phyloP scores from a whole-genome alignment of 345 rosid genomes.

The Diplotaxis tenuifolia region DNA sequence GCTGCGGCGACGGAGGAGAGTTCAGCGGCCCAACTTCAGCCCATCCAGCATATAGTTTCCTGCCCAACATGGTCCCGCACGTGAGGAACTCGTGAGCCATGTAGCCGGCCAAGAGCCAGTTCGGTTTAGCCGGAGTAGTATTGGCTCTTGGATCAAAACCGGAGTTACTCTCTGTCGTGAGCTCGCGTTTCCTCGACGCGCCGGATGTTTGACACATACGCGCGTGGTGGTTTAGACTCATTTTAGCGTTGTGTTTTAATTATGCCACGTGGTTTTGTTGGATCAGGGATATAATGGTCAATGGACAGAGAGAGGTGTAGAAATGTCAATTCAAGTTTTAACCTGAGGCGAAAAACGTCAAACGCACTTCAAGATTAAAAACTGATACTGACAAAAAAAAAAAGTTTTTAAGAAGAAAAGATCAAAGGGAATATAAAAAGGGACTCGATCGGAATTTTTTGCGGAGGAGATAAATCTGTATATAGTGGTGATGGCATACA shows the following conservation, averaged over 20 bases:
- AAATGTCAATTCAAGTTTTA: background rate
- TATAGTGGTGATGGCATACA: no score
- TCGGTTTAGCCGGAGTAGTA: constrained; percentile 27
- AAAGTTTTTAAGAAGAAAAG: no score
- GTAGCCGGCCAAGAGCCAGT: constrained; percentile 61
- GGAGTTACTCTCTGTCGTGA: constrained; percentile 34
- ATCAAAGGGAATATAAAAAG: no score
- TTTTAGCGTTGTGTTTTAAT: background rate
- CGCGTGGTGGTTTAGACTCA: constrained; percentile 43
- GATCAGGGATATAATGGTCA: background rate
- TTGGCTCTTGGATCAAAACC: constrained; percentile 7
- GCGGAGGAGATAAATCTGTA: no score
- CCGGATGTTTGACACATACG: constrained; percentile 41
- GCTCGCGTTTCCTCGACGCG: constrained; percentile 54
- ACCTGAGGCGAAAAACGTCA: constrained; percentile 36
- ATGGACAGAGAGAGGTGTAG: background rate
- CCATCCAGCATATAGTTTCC: constrained; percentile 43
- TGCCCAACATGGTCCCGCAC: constrained; percentile 55
- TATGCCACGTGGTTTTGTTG: constrained; percentile 32
- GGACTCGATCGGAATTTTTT: no score
- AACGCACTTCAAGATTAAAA: constrained; percentile 9
- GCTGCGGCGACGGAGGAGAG: constrained; percentile 24
- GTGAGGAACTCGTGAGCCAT: constrained; percentile 67
- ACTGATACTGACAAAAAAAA: no score
- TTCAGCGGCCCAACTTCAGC: constrained; percentile 32